These are phyloP conservation scores for Lasiodiplodia theobromae DNA, from an alignment of 2,329 filamentous ascomycete species.

Conservation along the genomic window DNA sequence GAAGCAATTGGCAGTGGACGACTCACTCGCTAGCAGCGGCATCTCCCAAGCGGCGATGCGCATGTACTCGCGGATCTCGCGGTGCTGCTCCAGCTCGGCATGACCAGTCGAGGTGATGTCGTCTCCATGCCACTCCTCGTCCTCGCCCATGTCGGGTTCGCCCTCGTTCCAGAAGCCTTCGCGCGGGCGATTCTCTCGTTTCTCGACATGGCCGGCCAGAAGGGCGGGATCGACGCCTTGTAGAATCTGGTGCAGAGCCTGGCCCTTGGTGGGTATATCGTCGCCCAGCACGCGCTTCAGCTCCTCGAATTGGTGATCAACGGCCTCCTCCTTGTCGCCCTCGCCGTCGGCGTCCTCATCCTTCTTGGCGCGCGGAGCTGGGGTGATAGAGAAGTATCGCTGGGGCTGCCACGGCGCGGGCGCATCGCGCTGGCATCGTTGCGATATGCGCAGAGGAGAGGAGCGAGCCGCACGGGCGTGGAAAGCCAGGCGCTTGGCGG, in stretches of 20 bases:
- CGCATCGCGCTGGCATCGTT: background rate
- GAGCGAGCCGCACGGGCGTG: conserved; percentile 18
- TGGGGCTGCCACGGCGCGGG: conserved; percentile 21
- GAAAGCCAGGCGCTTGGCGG: conserved; percentile 28
- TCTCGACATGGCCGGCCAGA: conserved; percentile 10
- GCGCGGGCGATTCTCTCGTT: background rate
- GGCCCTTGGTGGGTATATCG: conserved; percentile 19
- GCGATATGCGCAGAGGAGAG: background rate
- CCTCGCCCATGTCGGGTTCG: conserved; percentile 36
- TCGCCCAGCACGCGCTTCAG: conserved; percentile 27
- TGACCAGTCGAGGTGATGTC: conserved; percentile 86
- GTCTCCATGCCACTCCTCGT: conserved; percentile 64
- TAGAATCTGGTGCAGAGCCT: conserved; percentile 15
- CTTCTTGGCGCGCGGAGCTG: conserved; percentile 23
- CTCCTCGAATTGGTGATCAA: conserved; percentile 21
- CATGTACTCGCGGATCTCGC: conserved; percentile 88
- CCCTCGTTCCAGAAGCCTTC: conserved; percentile 48
- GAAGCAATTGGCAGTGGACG: background rate
- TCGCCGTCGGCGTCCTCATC: conserved; percentile 17
- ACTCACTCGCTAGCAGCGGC: conserved; percentile 84
- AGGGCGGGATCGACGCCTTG: conserved; percentile 2
- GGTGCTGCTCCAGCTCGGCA: conserved; percentile 83
- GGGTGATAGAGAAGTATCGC: conserved; percentile 24
- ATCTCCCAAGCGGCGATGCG: conserved; percentile 93
- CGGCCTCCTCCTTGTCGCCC: background rate